Conservation (phyloP, 179 eudicot species). For the Silene noctiflora region DNA sequence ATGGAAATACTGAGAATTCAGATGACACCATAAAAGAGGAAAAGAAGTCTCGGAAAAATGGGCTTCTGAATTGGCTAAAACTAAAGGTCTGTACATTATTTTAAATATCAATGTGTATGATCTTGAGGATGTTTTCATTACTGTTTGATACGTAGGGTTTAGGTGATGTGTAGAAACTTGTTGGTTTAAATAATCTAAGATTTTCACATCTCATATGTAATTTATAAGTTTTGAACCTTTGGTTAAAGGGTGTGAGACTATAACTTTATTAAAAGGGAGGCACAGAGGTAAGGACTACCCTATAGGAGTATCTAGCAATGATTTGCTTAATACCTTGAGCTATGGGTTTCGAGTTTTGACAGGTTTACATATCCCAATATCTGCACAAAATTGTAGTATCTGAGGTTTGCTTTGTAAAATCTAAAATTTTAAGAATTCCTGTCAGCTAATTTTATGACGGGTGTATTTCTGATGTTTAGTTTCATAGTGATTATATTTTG, state of each 20-base stretch:
- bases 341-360: neutral
- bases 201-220: neutral
- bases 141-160: neutral
- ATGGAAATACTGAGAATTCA: conserved; percentile 57
- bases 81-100: conserved; percentile 54
- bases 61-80: conserved; percentile 90
- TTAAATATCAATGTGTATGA: neutral
- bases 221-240: neutral
- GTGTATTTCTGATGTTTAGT: neutral
- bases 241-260: neutral
- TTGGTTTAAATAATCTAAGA: neutral
- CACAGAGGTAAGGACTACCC: neutral
- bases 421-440: neutral
- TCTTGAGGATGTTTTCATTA: neutral
- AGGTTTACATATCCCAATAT: conserved; percentile 1
- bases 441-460: too few species aligned
- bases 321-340: neutral
- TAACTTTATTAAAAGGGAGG: neutral
- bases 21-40: conserved; percentile 71
- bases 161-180: neutral
- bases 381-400: neutral
- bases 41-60: conserved; percentile 77
- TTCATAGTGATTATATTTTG: neutral
- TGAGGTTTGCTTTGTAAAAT: neutral
- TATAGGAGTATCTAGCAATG: neutral